These are phyloP conservation scores for Canariomyces notabilis DNA, from an alignment of 2,329 filamentous ascomycete genomes.

Conservation along the genomic window DNA sequence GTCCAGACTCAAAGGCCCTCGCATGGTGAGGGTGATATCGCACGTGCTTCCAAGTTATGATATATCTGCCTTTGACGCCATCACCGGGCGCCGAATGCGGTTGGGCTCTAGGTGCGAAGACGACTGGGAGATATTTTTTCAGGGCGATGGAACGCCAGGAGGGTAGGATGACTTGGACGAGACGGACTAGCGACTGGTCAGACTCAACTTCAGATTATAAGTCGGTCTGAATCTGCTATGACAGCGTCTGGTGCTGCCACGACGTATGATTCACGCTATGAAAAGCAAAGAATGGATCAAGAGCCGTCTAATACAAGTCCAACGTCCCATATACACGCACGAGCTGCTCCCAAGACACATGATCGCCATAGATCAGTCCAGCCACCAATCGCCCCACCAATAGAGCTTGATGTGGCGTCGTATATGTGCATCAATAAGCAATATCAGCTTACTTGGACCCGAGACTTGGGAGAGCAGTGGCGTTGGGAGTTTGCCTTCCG, in stretches of 20 bases:
- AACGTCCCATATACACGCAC: slow-evolving; percentile 21
- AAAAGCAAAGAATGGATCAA: no score
- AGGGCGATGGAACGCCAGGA: no score
- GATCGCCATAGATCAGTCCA: slow-evolving; percentile 21
- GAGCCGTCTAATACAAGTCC: no score
- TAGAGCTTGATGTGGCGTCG: slow-evolving; percentile 20
- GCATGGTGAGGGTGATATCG: slow-evolving; percentile 4
- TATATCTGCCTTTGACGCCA: slow-evolving; percentile 3
- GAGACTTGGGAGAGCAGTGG: slow-evolving; percentile 22
- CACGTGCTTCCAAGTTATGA: slow-evolving; percentile 4
- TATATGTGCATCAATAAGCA: slow-evolving; percentile 22
- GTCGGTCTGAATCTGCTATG: no score
- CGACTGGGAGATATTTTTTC: no score
- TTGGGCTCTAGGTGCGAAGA: no score
- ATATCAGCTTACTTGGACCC: slow-evolving; percentile 22
- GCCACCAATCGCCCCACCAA: slow-evolving; percentile 20
- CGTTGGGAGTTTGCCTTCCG: slow-evolving; percentile 2
- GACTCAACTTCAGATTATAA: no score
- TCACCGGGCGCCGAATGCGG: no score
- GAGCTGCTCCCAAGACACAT: slow-evolving; percentile 25
- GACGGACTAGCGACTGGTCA: no score
- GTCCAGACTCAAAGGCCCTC: neutral
- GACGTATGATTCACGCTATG: no score
- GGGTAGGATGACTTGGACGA: no score
- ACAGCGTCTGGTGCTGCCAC: no score